Percentiles rank a stretch among this genome's conserved stretches.
phyloP scores from a whole-genome alignment of 768 basidiomycete genomes.

The Gymnopilus dilepis region DNA sequence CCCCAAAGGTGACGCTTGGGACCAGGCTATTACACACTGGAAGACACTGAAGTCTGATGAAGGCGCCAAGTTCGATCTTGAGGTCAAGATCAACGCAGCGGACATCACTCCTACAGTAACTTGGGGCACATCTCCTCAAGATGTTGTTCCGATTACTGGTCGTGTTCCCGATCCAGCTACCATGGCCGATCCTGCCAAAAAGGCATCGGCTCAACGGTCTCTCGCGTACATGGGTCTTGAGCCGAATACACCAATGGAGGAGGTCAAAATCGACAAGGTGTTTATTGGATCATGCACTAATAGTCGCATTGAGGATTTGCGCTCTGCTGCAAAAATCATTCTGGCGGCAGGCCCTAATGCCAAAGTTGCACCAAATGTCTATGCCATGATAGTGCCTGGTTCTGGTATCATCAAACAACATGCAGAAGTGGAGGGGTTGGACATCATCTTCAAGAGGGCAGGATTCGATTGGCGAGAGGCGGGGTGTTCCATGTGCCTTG shows the following conservation, averaged over 20 bases:
- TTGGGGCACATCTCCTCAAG: constrained; percentile 95
- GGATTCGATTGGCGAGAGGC: constrained; percentile 96
- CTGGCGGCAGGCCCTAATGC: constrained; percentile 74
- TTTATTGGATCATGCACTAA: constrained; percentile 96
- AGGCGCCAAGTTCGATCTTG: constrained; percentile 83
- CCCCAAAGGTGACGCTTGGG: constrained; percentile 87
- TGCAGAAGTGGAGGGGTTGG: constrained; percentile 89
- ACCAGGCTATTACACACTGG: constrained; percentile 87
- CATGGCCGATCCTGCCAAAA: constrained; percentile 67
- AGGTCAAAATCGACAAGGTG: constrained; percentile 83
- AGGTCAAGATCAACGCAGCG: constrained; percentile 78
- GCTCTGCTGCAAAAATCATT: constrained; percentile 81
- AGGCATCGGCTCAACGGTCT: constrained; percentile 72
- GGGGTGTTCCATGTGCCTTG: constrained; percentile 94
- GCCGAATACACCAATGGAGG: constrained; percentile 78
- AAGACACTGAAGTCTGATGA: constrained; percentile 77
- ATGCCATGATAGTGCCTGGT: constrained; percentile 92
- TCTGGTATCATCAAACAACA: constrained; percentile 90
- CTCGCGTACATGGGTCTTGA: constrained; percentile 89
- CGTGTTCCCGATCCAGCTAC: constrained; percentile 75
- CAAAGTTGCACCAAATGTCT: constrained; percentile 72
- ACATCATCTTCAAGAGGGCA: constrained; percentile 84
- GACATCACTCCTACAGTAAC: constrained; percentile 91
- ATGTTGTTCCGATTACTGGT: constrained; percentile 86
- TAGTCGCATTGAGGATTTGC: constrained; percentile 90